These are phyloP conservation scores for Podospora bellae-mahoneyi DNA, from an alignment of 495 filamentous ascomycete genomes.

Conservation along the genomic window DNA sequence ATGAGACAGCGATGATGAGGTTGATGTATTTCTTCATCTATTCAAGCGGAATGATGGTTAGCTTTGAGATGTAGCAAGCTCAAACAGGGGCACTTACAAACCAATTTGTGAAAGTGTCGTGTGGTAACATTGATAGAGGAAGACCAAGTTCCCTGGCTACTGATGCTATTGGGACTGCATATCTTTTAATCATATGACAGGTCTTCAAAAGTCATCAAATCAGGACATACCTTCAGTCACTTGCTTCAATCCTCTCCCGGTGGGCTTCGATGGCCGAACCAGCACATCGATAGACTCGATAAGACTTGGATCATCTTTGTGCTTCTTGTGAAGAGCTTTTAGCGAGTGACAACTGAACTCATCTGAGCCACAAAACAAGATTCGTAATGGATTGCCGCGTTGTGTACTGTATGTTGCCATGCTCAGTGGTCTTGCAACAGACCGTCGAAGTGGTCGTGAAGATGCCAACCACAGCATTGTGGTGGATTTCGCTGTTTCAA, in stretches of 20 bases:
- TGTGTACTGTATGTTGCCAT: conserved; percentile 14
- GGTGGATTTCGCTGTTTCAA: background rate
- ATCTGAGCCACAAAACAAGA: conserved; percentile 95
- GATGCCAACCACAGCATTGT: background rate
- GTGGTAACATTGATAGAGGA: conserved; percentile 37
- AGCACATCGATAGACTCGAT: conserved; percentile 87
- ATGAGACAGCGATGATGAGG: conserved; percentile 91
- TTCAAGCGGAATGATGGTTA: conserved; percentile 23
- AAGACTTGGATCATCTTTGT: conserved; percentile 47
- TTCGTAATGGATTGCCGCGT: conserved; percentile 62
- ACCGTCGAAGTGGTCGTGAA: background rate
- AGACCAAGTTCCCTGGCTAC: conserved; percentile 61
- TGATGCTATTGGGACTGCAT: conserved; percentile 68
- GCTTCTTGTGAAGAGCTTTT: conserved; percentile 62
- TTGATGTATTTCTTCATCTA: conserved; percentile 63
- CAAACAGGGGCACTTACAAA: background rate
- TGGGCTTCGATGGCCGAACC: conserved; percentile 69
- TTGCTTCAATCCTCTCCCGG: conserved; percentile 67
- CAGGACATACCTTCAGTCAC: conserved; percentile 60
- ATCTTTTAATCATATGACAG: conserved; percentile 6
- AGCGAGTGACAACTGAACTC: conserved; percentile 83
- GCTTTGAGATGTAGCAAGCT: background rate
- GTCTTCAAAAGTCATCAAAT: background rate
- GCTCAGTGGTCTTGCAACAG: background rate
- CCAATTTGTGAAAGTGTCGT: background rate